A percentile compares a stretch with the other conserved stretches of the same genome.
Conservation (phyloP, 2,329 filamentous ascomycete species). For the Pyricularia sp. region DNA sequence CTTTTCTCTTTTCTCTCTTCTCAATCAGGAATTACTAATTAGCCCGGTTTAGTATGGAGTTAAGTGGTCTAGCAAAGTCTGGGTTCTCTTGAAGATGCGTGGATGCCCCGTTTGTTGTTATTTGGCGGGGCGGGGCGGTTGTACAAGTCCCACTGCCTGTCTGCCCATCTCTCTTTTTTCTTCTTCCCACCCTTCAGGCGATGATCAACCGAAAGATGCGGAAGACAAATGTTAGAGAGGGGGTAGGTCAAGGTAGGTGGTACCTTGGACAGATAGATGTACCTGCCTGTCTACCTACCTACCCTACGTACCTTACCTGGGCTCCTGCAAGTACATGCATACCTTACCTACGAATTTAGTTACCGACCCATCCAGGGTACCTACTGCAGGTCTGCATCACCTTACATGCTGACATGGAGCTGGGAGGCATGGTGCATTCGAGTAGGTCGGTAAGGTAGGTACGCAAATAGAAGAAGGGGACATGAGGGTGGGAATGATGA, state of each 20-base stretch:
- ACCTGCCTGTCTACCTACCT: background rate
- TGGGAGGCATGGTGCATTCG: background rate
- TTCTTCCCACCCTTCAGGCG: background rate
- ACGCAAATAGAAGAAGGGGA: background rate
- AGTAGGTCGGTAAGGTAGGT: background rate
- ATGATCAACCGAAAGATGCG: background rate
- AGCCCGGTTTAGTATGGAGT: background rate
- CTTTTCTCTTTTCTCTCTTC: background rate
- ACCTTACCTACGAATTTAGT: background rate
- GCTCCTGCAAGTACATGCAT: background rate
- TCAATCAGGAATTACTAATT: background rate
- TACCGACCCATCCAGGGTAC: background rate
- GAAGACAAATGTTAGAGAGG: background rate
- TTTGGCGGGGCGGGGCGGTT: background rate
- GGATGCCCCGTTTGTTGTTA: background rate
- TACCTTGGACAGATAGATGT: background rate
- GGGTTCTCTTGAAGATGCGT: background rate
- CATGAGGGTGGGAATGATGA: background rate
- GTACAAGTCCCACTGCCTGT: background rate
- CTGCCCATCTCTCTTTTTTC: background rate
- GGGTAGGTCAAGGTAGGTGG: background rate
- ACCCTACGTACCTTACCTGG: background rate
- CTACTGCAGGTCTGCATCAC: background rate
- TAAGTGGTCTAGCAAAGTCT: too few relatives aligned
- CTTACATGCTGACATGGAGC: background rate